These are phyloP conservation scores for Eucalyptus paniculata DNA, from an alignment of 345 rosid genomes.

Conservation along the genomic window DNA sequence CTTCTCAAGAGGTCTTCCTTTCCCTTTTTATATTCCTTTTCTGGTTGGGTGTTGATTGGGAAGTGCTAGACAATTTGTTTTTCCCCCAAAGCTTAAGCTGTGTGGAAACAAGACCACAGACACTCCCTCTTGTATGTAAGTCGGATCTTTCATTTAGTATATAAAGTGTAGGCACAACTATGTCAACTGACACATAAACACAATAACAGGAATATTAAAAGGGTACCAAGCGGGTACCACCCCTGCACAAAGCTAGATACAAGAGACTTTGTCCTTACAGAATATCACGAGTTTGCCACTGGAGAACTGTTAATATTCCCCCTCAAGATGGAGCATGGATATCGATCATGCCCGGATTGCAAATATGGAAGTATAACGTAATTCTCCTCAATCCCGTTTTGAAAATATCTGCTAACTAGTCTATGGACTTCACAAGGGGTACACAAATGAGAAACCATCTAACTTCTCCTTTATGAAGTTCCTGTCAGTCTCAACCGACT, in stretches of 20 bases:
- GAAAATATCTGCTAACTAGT: background rate
- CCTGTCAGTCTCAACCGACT: background rate
- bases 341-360: background rate
- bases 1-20: background rate
- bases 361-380: background rate
- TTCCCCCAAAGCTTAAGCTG: background rate
- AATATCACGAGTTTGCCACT: background rate
- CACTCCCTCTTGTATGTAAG: background rate
- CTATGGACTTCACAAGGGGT: background rate
- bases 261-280: background rate
- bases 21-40: background rate
- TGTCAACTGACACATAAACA: background rate
- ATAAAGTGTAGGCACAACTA: background rate
- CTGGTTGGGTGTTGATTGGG: background rate
- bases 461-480: background rate
- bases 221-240: background rate
- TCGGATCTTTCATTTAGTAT: background rate
- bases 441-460: background rate
- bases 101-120: background rate
- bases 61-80: background rate
- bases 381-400: background rate
- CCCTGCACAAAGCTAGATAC: background rate
- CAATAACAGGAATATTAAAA: background rate
- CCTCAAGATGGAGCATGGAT: background rate
- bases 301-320: background rate